These are phyloP conservation scores for Ramaria sp. DNA, from an alignment of 768 basidiomycete species.

Conservation along the genomic window DNA sequence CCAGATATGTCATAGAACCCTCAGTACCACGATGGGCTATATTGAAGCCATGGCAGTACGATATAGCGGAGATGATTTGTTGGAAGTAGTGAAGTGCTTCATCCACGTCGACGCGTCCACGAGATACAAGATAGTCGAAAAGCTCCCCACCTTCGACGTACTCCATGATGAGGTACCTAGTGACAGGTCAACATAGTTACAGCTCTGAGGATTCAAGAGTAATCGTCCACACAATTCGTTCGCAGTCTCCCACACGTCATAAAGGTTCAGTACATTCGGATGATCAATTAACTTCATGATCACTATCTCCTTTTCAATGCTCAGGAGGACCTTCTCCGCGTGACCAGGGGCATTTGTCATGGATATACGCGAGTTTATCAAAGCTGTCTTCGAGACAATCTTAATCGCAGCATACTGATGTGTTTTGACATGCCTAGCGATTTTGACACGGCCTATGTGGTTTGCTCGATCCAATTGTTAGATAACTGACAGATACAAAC, in stretches of 20 bases:
- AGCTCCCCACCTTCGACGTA: conserved; percentile 93
- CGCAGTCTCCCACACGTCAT: conserved; percentile 95
- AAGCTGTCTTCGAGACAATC: conserved; percentile 71
- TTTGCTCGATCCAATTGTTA: not conserved
- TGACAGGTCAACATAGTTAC: not conserved
- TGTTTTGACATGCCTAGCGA: conserved; percentile 80
- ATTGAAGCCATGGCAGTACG: conserved; percentile 91
- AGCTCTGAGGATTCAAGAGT: not conserved
- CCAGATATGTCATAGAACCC: not conserved
- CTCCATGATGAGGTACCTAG: conserved; percentile 70
- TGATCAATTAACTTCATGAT: conserved; percentile 97
- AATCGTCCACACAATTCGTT: conserved; percentile 52
- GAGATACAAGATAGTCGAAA: conserved; percentile 81
- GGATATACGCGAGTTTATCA: conserved; percentile 56
- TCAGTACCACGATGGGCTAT: conserved; percentile 60
- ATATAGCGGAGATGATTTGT: conserved; percentile 84
- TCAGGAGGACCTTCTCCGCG: conserved; percentile 65
- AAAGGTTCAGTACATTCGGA: conserved; percentile 87
- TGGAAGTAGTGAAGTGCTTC: conserved; percentile 86
- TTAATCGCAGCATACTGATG: conserved; percentile 90
- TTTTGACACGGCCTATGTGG: conserved; percentile 69
- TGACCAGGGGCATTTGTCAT: conserved; percentile 60
- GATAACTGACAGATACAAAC: not conserved
- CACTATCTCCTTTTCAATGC: conserved; percentile 88
- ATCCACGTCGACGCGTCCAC: conserved; percentile 53